Percentiles rank a stretch among this genome's conserved stretches.
Conservation (phyloP, 257 asterid genomes). For the Buddleja alternifolia region DNA sequence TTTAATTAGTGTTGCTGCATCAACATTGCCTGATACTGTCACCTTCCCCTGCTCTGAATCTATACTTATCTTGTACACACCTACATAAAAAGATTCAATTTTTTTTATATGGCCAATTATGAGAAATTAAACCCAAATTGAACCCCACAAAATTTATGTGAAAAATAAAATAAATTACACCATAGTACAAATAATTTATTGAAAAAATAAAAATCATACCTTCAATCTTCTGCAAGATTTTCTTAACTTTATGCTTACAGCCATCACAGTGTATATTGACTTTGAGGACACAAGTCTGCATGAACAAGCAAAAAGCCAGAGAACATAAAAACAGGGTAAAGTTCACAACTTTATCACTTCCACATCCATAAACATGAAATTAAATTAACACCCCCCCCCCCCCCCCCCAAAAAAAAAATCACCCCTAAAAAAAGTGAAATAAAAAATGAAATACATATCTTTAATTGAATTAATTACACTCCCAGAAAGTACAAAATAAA, state of each 20-base stretch:
- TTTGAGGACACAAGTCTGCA: conserved; percentile 93
- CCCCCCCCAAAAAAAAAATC: too few species aligned
- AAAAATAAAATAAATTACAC: too few species aligned
- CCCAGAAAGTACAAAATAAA: conserved; percentile 9
- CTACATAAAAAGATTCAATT: conserved; percentile 32
- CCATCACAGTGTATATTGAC: conserved; percentile 98
- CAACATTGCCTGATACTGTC: conserved; percentile 88
- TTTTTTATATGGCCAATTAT: too few species aligned
- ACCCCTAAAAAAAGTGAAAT: background rate
- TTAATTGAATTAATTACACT: conserved; percentile 21
- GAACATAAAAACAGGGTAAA: conserved; percentile 46
- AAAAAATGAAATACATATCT: conserved; percentile 15
- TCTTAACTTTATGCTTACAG: conserved; percentile 88
- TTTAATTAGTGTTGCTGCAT: conserved; percentile 78
- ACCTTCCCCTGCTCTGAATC: conserved; percentile 93
- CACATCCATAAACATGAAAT: conserved; percentile 1
- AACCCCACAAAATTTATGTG: background rate
- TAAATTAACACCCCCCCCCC: too few species aligned
- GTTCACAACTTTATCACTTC: conserved; percentile 39
- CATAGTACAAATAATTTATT: too few species aligned
- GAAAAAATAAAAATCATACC: conserved; percentile 52
- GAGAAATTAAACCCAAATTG: background rate
- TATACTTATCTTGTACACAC: conserved; percentile 73
- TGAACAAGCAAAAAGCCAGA: conserved; percentile 63
- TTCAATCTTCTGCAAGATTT: conserved; percentile 92